Evolutionary conservation across 2,329 filamentous ascomycete species (phyloP).

Genomic region (Beauveria sp.): DNA sequence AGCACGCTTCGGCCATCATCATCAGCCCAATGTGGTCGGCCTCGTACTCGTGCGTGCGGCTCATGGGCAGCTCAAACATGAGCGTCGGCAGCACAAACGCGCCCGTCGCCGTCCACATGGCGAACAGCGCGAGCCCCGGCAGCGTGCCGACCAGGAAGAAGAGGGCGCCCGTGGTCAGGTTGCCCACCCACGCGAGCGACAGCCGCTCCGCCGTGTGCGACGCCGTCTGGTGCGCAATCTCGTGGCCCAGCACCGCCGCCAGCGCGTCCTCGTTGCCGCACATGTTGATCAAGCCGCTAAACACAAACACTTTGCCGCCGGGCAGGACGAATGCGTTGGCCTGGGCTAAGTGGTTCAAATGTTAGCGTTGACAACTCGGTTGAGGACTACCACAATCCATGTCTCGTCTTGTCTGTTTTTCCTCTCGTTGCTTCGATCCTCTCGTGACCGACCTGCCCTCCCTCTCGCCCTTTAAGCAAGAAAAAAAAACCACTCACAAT

Average conservation of each 20-base stretch:
- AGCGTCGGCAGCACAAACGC: constrained; percentile 47
- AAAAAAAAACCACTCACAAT: constrained; percentile 26
- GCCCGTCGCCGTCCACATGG: constrained; percentile 35
- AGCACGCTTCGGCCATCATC: constrained; percentile 78
- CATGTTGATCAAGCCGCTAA: constrained; percentile 62
- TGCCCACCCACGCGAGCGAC: constrained; percentile 44
- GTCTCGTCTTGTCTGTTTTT: too few species aligned
- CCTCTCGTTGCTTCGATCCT: background rate
- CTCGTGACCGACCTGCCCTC: background rate
- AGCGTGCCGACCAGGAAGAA: constrained; percentile 40
- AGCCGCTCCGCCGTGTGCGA: constrained; percentile 60
- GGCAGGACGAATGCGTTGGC: constrained; percentile 74
- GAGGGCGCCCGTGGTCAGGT: constrained; percentile 41
- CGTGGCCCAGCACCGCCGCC: constrained; percentile 69
- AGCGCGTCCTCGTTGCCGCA: constrained; percentile 61
- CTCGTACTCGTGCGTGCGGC: constrained; percentile 65
- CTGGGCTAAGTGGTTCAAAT: constrained; percentile 23
- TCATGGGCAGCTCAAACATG: constrained; percentile 60
- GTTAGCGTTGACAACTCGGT: too few species aligned
- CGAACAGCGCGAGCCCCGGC: constrained; percentile 31
- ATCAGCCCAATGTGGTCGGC: constrained; percentile 75
- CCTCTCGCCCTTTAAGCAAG: background rate
- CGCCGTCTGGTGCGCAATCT: constrained; percentile 70
- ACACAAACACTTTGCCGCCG: constrained; percentile 74
- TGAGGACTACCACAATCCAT: too few species aligned